Conservation (phyloP, 2,329 filamentous ascomycete species). For the Aspergillus udagawae region DNA sequence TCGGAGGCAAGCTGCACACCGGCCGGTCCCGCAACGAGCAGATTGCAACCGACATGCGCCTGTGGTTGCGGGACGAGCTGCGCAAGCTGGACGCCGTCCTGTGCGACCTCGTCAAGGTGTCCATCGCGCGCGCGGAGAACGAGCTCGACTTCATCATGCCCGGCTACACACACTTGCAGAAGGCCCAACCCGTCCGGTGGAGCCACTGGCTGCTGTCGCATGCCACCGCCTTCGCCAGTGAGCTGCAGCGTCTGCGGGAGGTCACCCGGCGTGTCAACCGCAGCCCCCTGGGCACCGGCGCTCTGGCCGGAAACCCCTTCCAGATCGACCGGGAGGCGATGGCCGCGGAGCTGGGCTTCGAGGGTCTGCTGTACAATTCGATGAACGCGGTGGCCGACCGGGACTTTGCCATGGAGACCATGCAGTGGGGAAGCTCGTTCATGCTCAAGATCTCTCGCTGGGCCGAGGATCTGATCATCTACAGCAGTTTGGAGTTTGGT, state of each 20-base stretch:
- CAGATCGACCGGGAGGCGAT: constrained; percentile 75
- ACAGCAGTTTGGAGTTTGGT: constrained; percentile 70
- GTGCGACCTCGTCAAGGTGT: constrained; percentile 65
- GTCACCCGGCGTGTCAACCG: constrained; percentile 70
- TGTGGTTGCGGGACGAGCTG: constrained; percentile 79
- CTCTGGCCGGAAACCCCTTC: constrained; percentile 78
- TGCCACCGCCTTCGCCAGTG: constrained; percentile 65
- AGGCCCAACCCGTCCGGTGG: constrained; percentile 77
- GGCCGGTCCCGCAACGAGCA: constrained; percentile 86
- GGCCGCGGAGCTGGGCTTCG: constrained; percentile 76
- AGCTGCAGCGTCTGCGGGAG: constrained; percentile 73
- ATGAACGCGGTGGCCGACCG: constrained; percentile 72
- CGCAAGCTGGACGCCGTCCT: constrained; percentile 66
- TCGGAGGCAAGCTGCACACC: constrained; percentile 85
- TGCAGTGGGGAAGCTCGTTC: constrained; percentile 74
- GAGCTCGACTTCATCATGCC: constrained; percentile 80
- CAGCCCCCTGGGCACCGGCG: constrained; percentile 68
- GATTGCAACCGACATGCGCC: constrained; percentile 81
- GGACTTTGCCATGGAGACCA: constrained; percentile 76
- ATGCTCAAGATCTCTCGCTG: constrained; percentile 77
- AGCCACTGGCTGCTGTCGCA: constrained; percentile 77
- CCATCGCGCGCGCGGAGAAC: constrained; percentile 63
- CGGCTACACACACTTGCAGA: constrained; percentile 83
- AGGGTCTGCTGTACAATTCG: constrained; percentile 69
- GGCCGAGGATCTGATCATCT: constrained; percentile 83